These are phyloP conservation scores for Leccinum truebloodii DNA, from an alignment of 768 basidiomycete species.

Conservation along the genomic window DNA sequence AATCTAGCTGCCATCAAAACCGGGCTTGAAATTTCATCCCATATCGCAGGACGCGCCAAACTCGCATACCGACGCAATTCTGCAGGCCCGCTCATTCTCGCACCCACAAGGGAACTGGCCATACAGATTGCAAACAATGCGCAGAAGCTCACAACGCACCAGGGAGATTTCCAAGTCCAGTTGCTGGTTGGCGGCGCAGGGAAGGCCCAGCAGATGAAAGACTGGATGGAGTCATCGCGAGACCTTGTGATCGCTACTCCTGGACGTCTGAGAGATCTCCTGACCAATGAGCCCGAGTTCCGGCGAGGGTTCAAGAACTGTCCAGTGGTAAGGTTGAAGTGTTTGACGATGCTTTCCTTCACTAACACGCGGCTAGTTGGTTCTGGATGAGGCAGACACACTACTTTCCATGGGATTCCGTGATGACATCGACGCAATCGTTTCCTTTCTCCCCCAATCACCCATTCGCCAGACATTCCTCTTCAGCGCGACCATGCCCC, in stretches of 20 bases:
- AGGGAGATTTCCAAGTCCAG: slow-evolving; percentile 65
- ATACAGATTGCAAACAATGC: slow-evolving; percentile 90
- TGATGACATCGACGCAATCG: slow-evolving; percentile 77
- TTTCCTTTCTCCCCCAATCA: slow-evolving; percentile 55
- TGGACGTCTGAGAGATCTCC: slow-evolving; percentile 78
- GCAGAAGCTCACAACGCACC: slow-evolving; percentile 57
- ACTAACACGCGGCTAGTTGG: slow-evolving; percentile 52
- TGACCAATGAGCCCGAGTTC: slow-evolving; percentile 60
- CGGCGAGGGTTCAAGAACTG: slow-evolving; percentile 52
- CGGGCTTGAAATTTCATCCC: slow-evolving; percentile 37
- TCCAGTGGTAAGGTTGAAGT: slow-evolving; percentile 53
- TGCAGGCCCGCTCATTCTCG: slow-evolving; percentile 79
- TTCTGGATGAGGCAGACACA: slow-evolving; percentile 92
- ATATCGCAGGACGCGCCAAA: slow-evolving; percentile 34
- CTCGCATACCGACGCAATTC: slow-evolving; percentile 43
- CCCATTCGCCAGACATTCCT: slow-evolving; percentile 86
- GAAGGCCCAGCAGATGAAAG: slow-evolving; percentile 63
- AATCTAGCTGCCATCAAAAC: slow-evolving; percentile 44
- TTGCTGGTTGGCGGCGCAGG: slow-evolving; percentile 78
- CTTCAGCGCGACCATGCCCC: slow-evolving; percentile 86
- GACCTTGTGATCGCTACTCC: slow-evolving; percentile 91
- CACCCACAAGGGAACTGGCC: slow-evolving; percentile 88
- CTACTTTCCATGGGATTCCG: slow-evolving; percentile 92
- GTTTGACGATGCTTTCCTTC: not conserved
- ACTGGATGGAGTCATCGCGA: slow-evolving; percentile 61